Evolutionary conservation across 306 rosid species (phyloP), one percentile per base, ranked within the genome.

Genomic region (Vigna mungo): DNA sequence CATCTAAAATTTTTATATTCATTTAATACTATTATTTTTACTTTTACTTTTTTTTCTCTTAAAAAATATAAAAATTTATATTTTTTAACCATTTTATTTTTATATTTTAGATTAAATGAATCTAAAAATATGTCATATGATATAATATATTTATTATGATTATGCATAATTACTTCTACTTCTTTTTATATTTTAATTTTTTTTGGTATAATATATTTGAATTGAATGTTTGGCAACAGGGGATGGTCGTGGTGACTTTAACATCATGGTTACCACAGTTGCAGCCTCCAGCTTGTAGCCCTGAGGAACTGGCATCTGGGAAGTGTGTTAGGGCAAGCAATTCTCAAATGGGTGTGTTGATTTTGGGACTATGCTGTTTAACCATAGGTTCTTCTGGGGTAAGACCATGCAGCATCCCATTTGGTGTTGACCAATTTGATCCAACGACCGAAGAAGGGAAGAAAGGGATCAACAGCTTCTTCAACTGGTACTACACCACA

Each of bases 351-450:
- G 85, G 87, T n/a, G 55, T 84, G n/a, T 43, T 91, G 23, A 0
- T 87, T 25, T 1, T 87, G 59, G 93, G 90, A 2, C 88, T 93
- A 0, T 53, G 77, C 7, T 47, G 86, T 11, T 16, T 93, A 60
- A 79, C 83, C 46, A 76, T 89, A 7, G 97, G 98, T 3, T 48
- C 83, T 1, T 91, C 75, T 2, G 97, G 98, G 9, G 81, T 93
- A n/a, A 74, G 89, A n/a, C 96, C 96, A 9, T 93, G 98, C 36
- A 89, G 93, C 34, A 87, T 89, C 4, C 93, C 98, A 0, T 91
- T 93, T 64, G 95, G 97, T 3, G 83, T 91, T 0, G 97, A 93
- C 39, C 98, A 91, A 48, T 93, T 90, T 46, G 91, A 93, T 9
- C 81, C 82, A 10, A 81, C 87, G 0, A 88, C 98, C 0, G 82